A percentile compares a stretch with the other conserved stretches of the same genome.
Evolutionary conservation across 148 eudicot genomes (phyloP).

Genomic region (Camellia sinensis): DNA sequence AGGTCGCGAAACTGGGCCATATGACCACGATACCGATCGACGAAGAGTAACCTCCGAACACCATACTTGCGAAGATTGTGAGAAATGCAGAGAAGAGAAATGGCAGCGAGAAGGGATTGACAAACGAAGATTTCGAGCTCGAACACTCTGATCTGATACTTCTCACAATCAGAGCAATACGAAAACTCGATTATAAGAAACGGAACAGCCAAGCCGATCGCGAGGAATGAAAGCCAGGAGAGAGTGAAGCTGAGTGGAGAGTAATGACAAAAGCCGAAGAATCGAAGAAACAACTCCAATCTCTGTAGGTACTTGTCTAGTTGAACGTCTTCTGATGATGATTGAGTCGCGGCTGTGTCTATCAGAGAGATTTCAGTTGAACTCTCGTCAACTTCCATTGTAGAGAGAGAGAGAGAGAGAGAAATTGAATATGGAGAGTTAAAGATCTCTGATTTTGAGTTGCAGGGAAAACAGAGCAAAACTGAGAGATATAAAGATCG

Average conservation of each 20-base stretch:
- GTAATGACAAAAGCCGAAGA: slow-evolving; percentile 57
- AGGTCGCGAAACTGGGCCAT: slow-evolving; percentile 40
- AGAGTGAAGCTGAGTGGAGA: slow-evolving; percentile 26
- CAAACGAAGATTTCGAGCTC: slow-evolving; percentile 56
- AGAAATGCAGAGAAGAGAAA: slow-evolving; percentile 67
- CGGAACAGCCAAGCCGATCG: slow-evolving; percentile 48
- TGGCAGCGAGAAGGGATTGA: slow-evolving; percentile 54
- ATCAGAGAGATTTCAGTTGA: slow-evolving; percentile 8
- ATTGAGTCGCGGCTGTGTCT: background rate
- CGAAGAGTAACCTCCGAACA: slow-evolving; percentile 57
- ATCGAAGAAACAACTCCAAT: slow-evolving; percentile 41
- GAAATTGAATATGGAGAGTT: too few relatives aligned
- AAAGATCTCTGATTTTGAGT: too few relatives aligned
- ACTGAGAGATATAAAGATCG: too few relatives aligned
- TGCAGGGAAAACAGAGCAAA: too few relatives aligned
- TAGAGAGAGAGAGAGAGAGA: too few relatives aligned
- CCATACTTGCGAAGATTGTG: slow-evolving; percentile 62
- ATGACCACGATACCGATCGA: slow-evolving; percentile 51
- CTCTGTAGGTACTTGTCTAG: slow-evolving; percentile 38
- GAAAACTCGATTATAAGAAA: slow-evolving; percentile 32
- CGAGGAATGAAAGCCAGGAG: slow-evolving; percentile 53
- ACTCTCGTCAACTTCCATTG: background rate
- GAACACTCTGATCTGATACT: slow-evolving; percentile 48
- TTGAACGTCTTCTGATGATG: slow-evolving; percentile 26
- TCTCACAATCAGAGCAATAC: slow-evolving; percentile 44